Percentiles rank a stretch among this genome's conserved stretches.
Evolutionary conservation across 2,329 filamentous ascomycete species (phyloP).

Genomic region (Pseudogymnoascus sp.): DNA sequence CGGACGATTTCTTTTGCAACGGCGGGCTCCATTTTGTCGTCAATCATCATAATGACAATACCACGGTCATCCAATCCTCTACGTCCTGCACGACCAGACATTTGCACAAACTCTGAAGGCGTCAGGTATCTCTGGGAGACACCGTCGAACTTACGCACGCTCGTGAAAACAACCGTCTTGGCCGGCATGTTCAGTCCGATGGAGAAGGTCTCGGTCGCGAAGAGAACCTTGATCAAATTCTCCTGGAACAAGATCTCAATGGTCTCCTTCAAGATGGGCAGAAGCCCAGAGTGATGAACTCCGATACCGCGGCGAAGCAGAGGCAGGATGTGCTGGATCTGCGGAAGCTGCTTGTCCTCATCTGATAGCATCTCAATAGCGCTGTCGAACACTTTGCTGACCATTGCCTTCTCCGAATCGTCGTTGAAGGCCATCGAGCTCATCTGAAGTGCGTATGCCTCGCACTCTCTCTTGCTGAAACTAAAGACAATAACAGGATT

Average conservation of each 20-base stretch:
- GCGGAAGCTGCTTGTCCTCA: conserved; percentile 78
- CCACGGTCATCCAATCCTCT: conserved; percentile 94
- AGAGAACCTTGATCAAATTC: conserved; percentile 92
- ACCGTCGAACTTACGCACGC: conserved; percentile 91
- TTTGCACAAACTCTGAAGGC: conserved; percentile 94
- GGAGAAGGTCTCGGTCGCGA: conserved; percentile 97
- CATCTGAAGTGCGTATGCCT: conserved; percentile 80
- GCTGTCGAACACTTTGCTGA: conserved; percentile 85
- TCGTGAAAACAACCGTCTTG: conserved; percentile 98
- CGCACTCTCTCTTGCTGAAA: conserved; percentile 96
- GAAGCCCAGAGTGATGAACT: conserved; percentile 89
- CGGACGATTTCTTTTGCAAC: conserved; percentile 93
- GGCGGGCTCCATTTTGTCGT: conserved; percentile 89
- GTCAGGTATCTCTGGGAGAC: conserved; percentile 72
- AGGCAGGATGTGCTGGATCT: conserved; percentile 85
- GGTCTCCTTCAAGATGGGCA: conserved; percentile 95
- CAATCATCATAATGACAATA: conserved; percentile 99
- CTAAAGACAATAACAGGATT: conserved; percentile 99
- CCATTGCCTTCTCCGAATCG: conserved; percentile 89
- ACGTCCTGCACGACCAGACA: conserved; percentile 94
- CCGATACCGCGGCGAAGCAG: conserved; percentile 86
- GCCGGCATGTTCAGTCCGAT: conserved; percentile 99
- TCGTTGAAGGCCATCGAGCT: conserved; percentile 89
- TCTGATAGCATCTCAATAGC: conserved; percentile 89
- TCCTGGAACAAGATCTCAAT: conserved; percentile 99